phyloP scores from a whole-genome alignment of 352 stramenopile species.

The Phytophthora capsici region DNA sequence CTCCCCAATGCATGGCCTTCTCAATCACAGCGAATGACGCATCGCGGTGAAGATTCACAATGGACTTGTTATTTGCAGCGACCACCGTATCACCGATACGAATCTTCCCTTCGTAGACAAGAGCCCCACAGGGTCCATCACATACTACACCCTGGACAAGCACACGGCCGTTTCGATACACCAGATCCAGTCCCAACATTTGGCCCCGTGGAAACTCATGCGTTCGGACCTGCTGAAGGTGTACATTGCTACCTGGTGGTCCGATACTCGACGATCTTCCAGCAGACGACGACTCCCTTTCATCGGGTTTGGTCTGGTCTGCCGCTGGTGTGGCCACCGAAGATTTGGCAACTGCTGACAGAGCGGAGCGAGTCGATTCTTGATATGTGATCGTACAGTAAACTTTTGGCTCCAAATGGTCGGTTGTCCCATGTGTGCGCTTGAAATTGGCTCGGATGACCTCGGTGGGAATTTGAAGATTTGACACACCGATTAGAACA shows the following conservation, averaged over 20 bases:
- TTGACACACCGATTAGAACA: conserved; percentile 79
- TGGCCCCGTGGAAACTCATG: conserved; percentile 62
- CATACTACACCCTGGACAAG: conserved; percentile 79
- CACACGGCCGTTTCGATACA: conserved; percentile 79
- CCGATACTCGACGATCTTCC: conserved; percentile 9
- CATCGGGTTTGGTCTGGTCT: conserved; percentile 21
- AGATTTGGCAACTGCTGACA: conserved; percentile 67
- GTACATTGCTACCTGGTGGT: conserved; percentile 23
- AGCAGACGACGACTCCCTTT: conserved; percentile 10
- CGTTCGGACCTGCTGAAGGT: conserved; percentile 66
- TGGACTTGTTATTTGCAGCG: conserved; percentile 78
- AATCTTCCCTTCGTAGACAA: conserved; percentile 73
- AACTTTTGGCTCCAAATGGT: conserved; percentile 61
- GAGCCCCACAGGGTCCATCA: conserved; percentile 61
- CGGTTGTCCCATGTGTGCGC: conserved; percentile 32
- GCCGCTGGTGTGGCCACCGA: conserved; percentile 21
- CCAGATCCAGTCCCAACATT: conserved; percentile 79
- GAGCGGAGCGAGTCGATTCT: conserved; percentile 75
- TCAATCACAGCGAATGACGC: conserved; percentile 82
- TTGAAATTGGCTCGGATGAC: conserved; percentile 50
- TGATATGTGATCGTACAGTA: conserved; percentile 87
- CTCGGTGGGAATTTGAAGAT: conserved; percentile 59
- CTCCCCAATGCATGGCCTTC: conserved; percentile 52
- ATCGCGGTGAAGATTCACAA: conserved; percentile 84
- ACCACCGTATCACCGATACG: conserved; percentile 82